Evolutionary conservation across 139 green algal species (phyloP), one percentile per base, ranked within the genome.

Genomic region (Astrephomene gubernaculifera): DNA sequence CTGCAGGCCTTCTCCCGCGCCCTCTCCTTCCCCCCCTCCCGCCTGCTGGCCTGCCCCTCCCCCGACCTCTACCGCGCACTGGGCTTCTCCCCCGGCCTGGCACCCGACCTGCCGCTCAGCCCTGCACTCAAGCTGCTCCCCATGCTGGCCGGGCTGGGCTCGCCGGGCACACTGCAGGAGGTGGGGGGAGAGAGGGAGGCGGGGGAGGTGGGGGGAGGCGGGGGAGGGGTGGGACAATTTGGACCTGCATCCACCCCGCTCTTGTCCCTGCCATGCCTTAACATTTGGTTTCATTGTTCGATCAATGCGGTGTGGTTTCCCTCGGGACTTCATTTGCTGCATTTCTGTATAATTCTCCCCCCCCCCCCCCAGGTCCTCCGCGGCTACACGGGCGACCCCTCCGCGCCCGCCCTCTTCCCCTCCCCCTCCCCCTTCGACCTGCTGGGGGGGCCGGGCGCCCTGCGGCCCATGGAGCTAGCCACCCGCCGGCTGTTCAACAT

Each of bases 401-500:
- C 45, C 12, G 82, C 88, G 31, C 87, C 89, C 80, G 89, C 91
- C 6, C 89, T 97, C 17, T 98, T 96, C 74, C 81, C 92, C 21
- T 79, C 72, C 0, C 63, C 84, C 43, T 92, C 81, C 4, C 88
- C 92, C 7, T 98, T 98, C 90, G 91, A 97, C 81, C 74, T 97
- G 29, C 86, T 98, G 44, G 95, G 95, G 17, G 72, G n/a, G n/a
- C n/a, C 61, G 25, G 92, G 92, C 71, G 97, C 96, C 84, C 90
- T 87, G 89, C 88, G 94, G 0, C 95, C 95, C 0, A 94, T 97
- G 86, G 95, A 97, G 94, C 93, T 97, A 54, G 95, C 95, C 52
- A 98, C 95, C 4, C 82, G 96, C 72, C 89, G 95, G 0, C 89
- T 97, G n/a, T 92, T 90, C 76, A 97, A 97, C 93, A 98, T 97